Base-by-base conservation (phyloP, 768 basidiomycete genomes). In the Panaeolus papilionaceus region DNA sequence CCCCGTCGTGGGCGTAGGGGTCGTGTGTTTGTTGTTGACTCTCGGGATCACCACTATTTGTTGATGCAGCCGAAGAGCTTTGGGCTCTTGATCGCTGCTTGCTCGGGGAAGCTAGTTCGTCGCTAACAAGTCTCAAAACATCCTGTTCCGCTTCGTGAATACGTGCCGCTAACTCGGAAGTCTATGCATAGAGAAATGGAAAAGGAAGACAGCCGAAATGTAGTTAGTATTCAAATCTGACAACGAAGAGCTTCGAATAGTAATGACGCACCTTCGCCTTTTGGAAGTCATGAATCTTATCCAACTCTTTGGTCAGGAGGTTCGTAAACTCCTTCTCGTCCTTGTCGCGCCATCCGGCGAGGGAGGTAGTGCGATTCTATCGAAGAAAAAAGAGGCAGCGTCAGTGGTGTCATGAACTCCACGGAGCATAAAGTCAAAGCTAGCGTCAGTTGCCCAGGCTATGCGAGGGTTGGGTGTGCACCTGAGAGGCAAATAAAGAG, bases 251-350 rank as follows among this genome's bases (percentile, higher is more conserved):
- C 20, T 47, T 20, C 45, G 16, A 44, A 65, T 63, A 38, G 62
- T 66, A 69, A 26, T 7, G 61, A 67, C 75, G 73, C 64, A 91
- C 94, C 88, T 98, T 99, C 39, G 84, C 81, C 75, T 90, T 93
- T 76, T 99, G 97, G 75, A 99, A 99, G 74, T 91, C 90, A 72
- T 96, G 92, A 51, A 98, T 90, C 81, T 99, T 99, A 74, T 96
- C 93, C 38, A 99, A 84, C 81, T 99, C 96, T 67, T 82, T 83
- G 73, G 93, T 91, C 65, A 98, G 88, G 82, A 91, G 86, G 49
- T 75, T 78, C 11, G 89, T 91, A 75, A 99, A 99, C 45, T 92
- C 89, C 39, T 83, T 82, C 79, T 99, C 97, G 76, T 98, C 95
- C 14, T 83, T 79, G 54, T 88, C 86, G 38, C 83, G 86, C 97